These are phyloP conservation scores for Lecanicillium sp. DNA, from an alignment of 2,329 filamentous ascomycete species.

Conservation along the genomic window DNA sequence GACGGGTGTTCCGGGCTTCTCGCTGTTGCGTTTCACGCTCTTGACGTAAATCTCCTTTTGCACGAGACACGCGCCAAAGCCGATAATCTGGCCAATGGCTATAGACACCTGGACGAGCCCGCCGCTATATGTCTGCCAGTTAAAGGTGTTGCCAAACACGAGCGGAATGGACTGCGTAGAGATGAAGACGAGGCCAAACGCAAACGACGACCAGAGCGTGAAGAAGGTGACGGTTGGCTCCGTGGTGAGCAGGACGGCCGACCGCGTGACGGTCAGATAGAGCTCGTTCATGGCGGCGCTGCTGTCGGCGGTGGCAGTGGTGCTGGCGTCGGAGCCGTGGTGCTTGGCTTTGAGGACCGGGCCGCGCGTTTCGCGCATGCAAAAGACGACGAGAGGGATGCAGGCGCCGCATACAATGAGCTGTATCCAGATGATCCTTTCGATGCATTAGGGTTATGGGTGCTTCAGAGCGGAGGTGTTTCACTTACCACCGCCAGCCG, in stretches of 20 bases:
- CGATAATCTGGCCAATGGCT: constrained; percentile 10
- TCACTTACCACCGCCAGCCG: constrained; percentile 9
- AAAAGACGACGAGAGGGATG: constrained; percentile 2
- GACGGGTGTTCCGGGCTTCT: constrained; percentile 3
- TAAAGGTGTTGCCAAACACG: constrained; percentile 6
- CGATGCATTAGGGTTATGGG: not conserved
- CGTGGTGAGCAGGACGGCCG: constrained; percentile 9
- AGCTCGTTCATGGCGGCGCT: constrained; percentile 1
- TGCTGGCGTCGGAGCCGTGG: not conserved
- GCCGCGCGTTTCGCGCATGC: constrained; percentile 7
- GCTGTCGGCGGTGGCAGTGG: not conserved
- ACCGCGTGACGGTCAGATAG: constrained; percentile 3
- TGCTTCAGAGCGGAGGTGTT: not conserved
- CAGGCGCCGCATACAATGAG: constrained; percentile 8
- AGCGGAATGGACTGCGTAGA: constrained; percentile 11
- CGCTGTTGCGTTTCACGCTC: constrained; percentile 3
- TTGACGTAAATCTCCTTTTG: constrained; percentile 5
- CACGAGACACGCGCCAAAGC: constrained; percentile 4
- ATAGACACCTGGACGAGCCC: constrained; percentile 9
- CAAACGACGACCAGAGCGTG: constrained; percentile 10
- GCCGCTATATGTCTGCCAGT: constrained; percentile 4
- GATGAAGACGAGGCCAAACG: constrained; percentile 10
- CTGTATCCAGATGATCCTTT: constrained; percentile 10
- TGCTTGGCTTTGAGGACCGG: constrained; percentile 4
- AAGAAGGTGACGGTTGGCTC: constrained; percentile 10